phyloP scores from a whole-genome alignment of 306 rosid genomes.

The Oxytropis ochrocephala region DNA sequence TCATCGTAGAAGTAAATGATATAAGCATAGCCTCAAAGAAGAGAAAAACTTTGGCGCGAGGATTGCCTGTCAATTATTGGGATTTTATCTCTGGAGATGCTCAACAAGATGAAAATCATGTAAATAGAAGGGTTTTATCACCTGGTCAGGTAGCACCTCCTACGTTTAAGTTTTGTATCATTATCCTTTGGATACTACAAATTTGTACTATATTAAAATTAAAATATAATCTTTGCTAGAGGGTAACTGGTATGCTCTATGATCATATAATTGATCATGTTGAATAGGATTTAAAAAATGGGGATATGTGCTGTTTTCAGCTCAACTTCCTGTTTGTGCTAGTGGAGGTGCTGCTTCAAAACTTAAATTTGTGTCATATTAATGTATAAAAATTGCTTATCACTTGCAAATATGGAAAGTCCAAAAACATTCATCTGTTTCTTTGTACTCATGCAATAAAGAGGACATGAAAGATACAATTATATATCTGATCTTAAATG shows the following conservation, averaged over 20 bases:
- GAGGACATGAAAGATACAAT: neutral
- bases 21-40: conserved; percentile 24
- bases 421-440: neutral
- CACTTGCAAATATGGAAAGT: neutral
- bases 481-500: neutral
- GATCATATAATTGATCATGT: neutral
- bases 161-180: neutral
- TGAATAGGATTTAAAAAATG: neutral
- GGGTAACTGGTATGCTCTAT: neutral
- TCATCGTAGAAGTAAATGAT: conserved; percentile 60
- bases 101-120: conserved; percentile 52
- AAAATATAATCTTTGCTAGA: neutral
- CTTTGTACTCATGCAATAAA: neutral
- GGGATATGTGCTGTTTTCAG: neutral
- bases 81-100: conserved; percentile 59
- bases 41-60: conserved; percentile 29
- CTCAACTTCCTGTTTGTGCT: neutral
- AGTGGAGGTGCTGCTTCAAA: conserved; percentile 1
- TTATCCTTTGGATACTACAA: conserved; percentile 1
- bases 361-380: neutral
- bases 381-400: neutral
- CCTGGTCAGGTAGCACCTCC: conserved; percentile 61
- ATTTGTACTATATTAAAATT: neutral
- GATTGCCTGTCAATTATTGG: conserved; percentile 73
- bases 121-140: conserved; percentile 61